These are phyloP conservation scores for Botrytis medusae DNA, from an alignment of 2,329 filamentous ascomycete genomes.

Conservation along the genomic window DNA sequence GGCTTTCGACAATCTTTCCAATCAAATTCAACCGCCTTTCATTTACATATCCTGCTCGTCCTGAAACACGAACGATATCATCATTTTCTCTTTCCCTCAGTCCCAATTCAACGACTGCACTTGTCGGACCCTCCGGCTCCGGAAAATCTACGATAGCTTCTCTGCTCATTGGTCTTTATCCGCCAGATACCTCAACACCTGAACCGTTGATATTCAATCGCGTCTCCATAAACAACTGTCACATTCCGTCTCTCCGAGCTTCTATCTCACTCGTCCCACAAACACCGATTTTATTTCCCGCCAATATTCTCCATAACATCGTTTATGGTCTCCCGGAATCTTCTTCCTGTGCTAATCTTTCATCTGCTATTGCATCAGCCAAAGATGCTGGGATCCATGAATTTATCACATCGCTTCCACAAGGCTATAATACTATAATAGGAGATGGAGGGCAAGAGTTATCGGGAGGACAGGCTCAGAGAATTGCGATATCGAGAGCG, in stretches of 20 bases:
- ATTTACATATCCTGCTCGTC: conserved; percentile 70
- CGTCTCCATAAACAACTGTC: conserved; percentile 56
- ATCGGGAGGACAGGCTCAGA: conserved; percentile 80
- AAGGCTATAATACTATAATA: conserved; percentile 69
- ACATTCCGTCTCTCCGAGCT: conserved; percentile 59
- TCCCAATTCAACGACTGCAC: conserved; percentile 65
- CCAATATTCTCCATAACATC: conserved; percentile 77
- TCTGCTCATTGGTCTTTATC: conserved; percentile 72
- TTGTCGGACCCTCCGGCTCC: conserved; percentile 83
- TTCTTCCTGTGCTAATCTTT: conserved; percentile 50
- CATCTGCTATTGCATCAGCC: conserved; percentile 53
- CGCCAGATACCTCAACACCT: conserved; percentile 27
- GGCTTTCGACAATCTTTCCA: conserved; percentile 45
- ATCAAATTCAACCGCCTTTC: conserved; percentile 56
- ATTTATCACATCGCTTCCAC: conserved; percentile 70
- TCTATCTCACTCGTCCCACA: conserved; percentile 70
- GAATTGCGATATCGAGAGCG: conserved; percentile 77
- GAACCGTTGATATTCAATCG: conserved; percentile 51
- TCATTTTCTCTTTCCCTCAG: conserved; percentile 65
- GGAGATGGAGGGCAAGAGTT: conserved; percentile 74
- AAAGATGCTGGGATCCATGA: conserved; percentile 67
- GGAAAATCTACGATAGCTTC: conserved; percentile 85
- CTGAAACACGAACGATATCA: conserved; percentile 55
- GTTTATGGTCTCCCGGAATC: conserved; percentile 66
- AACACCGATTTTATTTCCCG: conserved; percentile 73